Conservation (phyloP, 176 grass and related monocot genomes). For the Oryza glumipatula region DNA sequence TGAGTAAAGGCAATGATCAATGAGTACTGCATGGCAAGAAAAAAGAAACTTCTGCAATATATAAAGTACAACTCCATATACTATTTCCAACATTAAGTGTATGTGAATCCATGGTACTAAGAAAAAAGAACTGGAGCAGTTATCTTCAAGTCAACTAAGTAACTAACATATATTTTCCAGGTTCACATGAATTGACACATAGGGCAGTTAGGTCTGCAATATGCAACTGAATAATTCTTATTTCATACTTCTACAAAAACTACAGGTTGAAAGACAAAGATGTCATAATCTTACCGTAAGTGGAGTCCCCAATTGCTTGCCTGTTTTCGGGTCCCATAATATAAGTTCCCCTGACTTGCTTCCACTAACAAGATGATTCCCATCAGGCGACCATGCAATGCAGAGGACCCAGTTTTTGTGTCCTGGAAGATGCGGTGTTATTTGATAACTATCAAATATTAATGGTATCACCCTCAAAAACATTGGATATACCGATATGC, state of each 20-base stretch:
- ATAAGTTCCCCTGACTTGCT: constrained; percentile 94
- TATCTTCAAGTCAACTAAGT: background rate
- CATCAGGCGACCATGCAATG: constrained; percentile 95
- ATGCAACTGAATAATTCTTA: background rate
- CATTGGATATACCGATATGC: background rate
- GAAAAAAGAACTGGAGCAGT: background rate
- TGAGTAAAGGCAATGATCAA: constrained; percentile 12
- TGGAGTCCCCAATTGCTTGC: constrained; percentile 74
- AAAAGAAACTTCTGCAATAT: background rate
- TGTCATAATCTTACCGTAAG: constrained; percentile 57
- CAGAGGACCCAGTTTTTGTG: constrained; percentile 99
- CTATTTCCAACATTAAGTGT: constrained; percentile 5
- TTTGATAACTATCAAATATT: background rate
- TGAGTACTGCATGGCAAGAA: constrained; percentile 1
- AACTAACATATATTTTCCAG: constrained; percentile 15
- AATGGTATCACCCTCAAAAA: background rate
- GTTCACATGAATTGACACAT: background rate
- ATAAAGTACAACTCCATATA: background rate
- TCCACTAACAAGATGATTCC: constrained; percentile 89
- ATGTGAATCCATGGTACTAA: background rate
- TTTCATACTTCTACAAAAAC: background rate
- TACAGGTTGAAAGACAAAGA: background rate
- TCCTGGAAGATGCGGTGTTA: constrained; percentile 59
- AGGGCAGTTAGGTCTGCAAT: background rate
- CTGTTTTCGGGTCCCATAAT: constrained; percentile 89